Evolutionary conservation across 2,329 filamentous ascomycete genomes (phyloP).

Genomic region (Phialemoniopsis sp.): DNA sequence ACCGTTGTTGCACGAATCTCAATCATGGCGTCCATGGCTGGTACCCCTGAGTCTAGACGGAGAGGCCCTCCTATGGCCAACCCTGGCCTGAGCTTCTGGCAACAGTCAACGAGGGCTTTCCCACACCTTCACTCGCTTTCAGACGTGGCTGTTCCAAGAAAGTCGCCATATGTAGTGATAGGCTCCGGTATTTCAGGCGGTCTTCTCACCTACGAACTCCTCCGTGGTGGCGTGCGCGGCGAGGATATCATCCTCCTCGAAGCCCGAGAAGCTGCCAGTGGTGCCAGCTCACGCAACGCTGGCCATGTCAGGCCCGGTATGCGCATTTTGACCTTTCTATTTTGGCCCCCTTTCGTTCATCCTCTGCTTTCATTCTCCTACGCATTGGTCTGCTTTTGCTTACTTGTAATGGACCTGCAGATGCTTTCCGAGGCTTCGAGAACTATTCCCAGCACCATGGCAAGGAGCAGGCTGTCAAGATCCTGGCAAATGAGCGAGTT

Average conservation of each 20-base stretch:
- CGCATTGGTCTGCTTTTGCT: no score
- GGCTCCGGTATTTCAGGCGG: constrained; percentile 37
- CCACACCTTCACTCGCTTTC: constrained; percentile 31
- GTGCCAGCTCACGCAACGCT: constrained; percentile 38
- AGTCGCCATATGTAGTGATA: constrained; percentile 29
- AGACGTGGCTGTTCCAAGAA: constrained; percentile 18
- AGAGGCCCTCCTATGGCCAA: constrained; percentile 7
- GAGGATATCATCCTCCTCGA: constrained; percentile 33
- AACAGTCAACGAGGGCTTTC: constrained; percentile 36
- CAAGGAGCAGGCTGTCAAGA: constrained; percentile 36
- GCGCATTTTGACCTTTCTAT: no score
- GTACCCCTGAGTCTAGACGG: no score
- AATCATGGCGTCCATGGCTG: neutral
- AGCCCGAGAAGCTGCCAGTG: constrained; percentile 36
- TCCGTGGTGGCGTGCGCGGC: constrained; percentile 24
- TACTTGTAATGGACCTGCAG: no score
- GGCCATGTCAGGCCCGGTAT: constrained; percentile 30
- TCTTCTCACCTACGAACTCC: constrained; percentile 31
- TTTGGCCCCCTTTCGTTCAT: no score
- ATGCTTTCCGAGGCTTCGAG: constrained; percentile 42
- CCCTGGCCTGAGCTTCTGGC: constrained; percentile 28
- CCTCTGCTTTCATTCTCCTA: no score
- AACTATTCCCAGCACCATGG: constrained; percentile 36
- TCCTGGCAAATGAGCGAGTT: constrained; percentile 36
- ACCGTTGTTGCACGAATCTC: neutral